Evolutionary conservation across 2,329 filamentous ascomycete genomes (phyloP).

Genomic region (Rachicladosporium sp.): DNA sequence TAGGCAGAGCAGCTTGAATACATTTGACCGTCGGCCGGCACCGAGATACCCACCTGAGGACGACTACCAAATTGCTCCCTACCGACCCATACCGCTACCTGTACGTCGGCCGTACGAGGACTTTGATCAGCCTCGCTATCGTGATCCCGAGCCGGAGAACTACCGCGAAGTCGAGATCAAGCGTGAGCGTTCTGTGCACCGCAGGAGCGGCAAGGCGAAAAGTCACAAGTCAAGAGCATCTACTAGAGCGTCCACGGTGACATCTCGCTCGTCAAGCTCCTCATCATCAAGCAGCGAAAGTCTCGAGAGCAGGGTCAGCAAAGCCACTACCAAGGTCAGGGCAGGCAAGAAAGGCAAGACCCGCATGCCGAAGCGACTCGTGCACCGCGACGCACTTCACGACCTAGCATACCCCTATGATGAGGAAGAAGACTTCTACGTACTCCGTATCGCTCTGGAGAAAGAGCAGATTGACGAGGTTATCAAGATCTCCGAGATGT

Average conservation of each 20-base stretch:
- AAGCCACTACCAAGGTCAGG: constrained; percentile 20
- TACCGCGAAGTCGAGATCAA: constrained; percentile 38
- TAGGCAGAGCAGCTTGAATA: constrained; percentile 80
- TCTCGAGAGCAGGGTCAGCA: constrained; percentile 14
- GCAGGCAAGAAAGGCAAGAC: constrained; percentile 64
- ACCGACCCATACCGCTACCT: constrained; percentile 58
- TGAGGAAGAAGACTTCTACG: constrained; percentile 73
- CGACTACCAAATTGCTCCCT: constrained; percentile 50
- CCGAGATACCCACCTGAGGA: constrained; percentile 43
- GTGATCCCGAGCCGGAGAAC: constrained; percentile 28
- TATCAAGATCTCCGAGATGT: constrained; percentile 69
- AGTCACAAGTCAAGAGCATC: constrained; percentile 11
- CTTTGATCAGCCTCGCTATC: constrained; percentile 46
- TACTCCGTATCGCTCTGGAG: constrained; percentile 72
- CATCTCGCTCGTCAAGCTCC: constrained; percentile 6
- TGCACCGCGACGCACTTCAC: constrained; percentile 67
- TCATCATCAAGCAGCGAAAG: constrained; percentile 29
- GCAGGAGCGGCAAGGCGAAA: constrained; percentile 14
- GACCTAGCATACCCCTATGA: constrained; percentile 78
- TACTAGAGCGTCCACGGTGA: constrained; percentile 1
- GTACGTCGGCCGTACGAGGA: constrained; percentile 54
- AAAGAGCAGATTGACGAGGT: constrained; percentile 88
- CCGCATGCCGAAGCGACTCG: constrained; percentile 67
- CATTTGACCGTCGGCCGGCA: constrained; percentile 65
- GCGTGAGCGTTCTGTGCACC: constrained; percentile 31